Conservation (phyloP, 2,329 filamentous ascomycete genomes). For the Chaetomiaceae sp. region DNA sequence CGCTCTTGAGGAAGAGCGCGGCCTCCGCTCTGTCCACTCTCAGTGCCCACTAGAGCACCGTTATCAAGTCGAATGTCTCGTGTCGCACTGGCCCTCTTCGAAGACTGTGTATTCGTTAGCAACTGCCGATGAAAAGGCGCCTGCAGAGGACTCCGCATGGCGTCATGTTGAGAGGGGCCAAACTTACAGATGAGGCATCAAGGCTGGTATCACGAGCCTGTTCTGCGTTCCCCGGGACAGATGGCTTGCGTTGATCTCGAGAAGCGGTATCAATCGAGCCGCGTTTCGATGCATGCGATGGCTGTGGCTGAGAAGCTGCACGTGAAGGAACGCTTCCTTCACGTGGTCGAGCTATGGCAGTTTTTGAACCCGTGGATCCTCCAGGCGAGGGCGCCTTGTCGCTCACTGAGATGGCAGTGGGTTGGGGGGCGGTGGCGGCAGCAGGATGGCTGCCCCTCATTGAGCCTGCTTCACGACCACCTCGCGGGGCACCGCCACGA, state of each 20-base stretch:
- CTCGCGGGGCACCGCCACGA: conserved; percentile 44
- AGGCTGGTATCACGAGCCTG: conserved; percentile 39
- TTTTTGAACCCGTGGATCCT: conserved; percentile 30
- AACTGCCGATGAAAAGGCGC: background rate
- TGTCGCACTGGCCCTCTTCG: conserved; percentile 21
- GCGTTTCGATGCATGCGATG: conserved; percentile 41
- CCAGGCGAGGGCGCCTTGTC: conserved; percentile 37
- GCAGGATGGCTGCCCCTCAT: conserved; percentile 29
- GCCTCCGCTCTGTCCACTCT: conserved; percentile 10
- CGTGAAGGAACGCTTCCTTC: conserved; percentile 37
- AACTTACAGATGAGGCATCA: conserved; percentile 39
- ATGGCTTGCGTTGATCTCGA: conserved; percentile 46
- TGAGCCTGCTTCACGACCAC: conserved; percentile 36
- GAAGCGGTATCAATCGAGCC: conserved; percentile 39
- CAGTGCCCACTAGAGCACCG: conserved; percentile 15
- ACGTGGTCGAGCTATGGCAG: conserved; percentile 32
- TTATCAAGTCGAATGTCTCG: conserved; percentile 24
- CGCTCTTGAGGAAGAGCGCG: conserved; percentile 21
- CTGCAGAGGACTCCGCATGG: background rate
- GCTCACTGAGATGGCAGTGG: conserved; percentile 15
- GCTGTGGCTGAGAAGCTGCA: conserved; percentile 35
- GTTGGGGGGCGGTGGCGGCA: conserved; percentile 18
- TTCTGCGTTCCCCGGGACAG: conserved; percentile 33
- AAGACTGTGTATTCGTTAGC: conserved; percentile 19
- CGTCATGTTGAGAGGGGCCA: background rate